A percentile compares a stretch with the other conserved stretches of the same genome.
Conservation (phyloP, 2,329 filamentous ascomycete genomes). For the Phialophora verrucosa region DNA sequence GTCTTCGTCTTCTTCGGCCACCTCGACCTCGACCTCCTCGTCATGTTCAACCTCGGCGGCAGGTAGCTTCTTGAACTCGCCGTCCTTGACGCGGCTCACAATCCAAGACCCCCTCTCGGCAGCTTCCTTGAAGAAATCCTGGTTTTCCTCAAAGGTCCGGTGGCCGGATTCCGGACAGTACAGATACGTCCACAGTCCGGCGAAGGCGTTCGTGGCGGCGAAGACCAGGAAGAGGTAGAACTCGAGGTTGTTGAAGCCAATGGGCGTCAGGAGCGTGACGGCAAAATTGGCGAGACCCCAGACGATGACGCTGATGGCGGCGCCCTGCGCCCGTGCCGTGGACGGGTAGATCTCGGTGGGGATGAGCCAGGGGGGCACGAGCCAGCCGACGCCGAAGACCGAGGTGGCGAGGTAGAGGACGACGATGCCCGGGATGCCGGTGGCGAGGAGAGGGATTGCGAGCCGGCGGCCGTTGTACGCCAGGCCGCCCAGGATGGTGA, state of each 20-base stretch:
- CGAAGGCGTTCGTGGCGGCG: slow-evolving; percentile 59
- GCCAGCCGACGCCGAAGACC: slow-evolving; percentile 59
- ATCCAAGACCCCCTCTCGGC: slow-evolving; percentile 59
- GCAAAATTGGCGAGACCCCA: slow-evolving; percentile 67
- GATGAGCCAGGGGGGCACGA: slow-evolving; percentile 57
- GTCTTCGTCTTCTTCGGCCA: slow-evolving; percentile 14
- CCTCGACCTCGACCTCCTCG: slow-evolving; percentile 27
- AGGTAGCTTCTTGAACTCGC: slow-evolving; percentile 50
- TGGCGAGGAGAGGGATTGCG: slow-evolving; percentile 37
- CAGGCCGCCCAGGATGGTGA: slow-evolving; percentile 41
- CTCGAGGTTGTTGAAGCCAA: slow-evolving; percentile 65
- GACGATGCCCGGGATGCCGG: slow-evolving; percentile 40
- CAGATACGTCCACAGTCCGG: slow-evolving; percentile 60
- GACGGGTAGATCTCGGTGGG: slow-evolving; percentile 64
- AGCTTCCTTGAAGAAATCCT: slow-evolving; percentile 63
- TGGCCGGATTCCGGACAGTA: slow-evolving; percentile 62
- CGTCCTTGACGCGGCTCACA: slow-evolving; percentile 59
- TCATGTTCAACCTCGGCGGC: slow-evolving; percentile 28
- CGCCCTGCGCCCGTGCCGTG: slow-evolving; percentile 63
- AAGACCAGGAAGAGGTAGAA: slow-evolving; percentile 66
- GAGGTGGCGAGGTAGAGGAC: slow-evolving; percentile 46
- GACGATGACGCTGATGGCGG: slow-evolving; percentile 64
- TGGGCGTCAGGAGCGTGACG: slow-evolving; percentile 63
- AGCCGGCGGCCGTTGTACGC: slow-evolving; percentile 36
- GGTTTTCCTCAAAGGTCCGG: slow-evolving; percentile 65